These are phyloP conservation scores for Ophiorrhiza pumila DNA, from an alignment of 257 asterid genomes.

Conservation along the genomic window DNA sequence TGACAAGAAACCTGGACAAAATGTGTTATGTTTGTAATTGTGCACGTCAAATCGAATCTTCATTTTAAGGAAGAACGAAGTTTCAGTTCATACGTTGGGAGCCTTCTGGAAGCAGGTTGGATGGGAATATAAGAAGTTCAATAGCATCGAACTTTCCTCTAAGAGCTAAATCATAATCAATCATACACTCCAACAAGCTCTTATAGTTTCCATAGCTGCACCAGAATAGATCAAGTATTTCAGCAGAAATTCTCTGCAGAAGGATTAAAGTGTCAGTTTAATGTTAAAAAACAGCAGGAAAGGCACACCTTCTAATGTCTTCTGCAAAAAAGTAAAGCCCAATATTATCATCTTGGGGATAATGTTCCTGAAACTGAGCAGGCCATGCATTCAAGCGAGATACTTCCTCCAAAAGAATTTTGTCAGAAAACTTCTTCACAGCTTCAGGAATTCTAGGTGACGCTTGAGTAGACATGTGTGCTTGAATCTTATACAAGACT, in stretches of 20 bases:
- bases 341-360: conserved; percentile 20
- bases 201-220: conserved; percentile 22
- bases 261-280: neutral
- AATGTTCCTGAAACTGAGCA: conserved; percentile 16
- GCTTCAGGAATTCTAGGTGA: conserved; percentile 22
- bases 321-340: conserved; percentile 26
- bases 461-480: conserved; percentile 20
- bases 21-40: neutral
- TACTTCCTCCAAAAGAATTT: conserved; percentile 22
- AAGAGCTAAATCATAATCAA: conserved; percentile 20
- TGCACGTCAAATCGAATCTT: neutral
- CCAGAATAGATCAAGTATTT: neutral
- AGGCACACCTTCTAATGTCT: conserved; percentile 17
- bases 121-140: conserved; percentile 27
- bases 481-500: conserved; percentile 19
- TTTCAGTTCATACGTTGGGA: conserved; percentile 16
- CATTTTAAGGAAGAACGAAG: neutral
- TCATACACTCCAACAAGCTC: conserved; percentile 18
- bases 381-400: conserved; percentile 24
- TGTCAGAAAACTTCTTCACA: conserved; percentile 22
- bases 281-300: neutral
- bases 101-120: conserved; percentile 20
- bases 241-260: neutral
- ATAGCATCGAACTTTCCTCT: conserved; percentile 15
- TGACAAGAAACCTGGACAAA: neutral